Conservation (phyloP, 371 early-diverging fungal genomes). For the Apophysomyces trapeziformis region DNA sequence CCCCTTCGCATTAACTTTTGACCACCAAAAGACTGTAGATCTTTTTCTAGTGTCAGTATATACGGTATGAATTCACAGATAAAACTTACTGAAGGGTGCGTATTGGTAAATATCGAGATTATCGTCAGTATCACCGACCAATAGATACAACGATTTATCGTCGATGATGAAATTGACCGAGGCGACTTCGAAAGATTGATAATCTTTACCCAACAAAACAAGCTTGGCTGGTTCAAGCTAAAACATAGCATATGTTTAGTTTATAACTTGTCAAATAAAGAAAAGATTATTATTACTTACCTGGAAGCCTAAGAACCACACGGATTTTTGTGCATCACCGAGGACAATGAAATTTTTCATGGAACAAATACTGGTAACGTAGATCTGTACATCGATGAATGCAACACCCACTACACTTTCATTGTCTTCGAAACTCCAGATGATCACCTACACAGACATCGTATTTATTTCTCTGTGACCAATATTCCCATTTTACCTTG, state of each 20-base stretch:
- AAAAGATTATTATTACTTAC: conserved; percentile 32
- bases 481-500: conserved; percentile 61
- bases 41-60: conserved; percentile 29
- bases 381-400: conserved; percentile 95
- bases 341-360: conserved; percentile 92
- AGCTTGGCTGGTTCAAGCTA: conserved; percentile 94
- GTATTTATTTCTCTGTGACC: background rate
- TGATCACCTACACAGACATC: conserved; percentile 64
- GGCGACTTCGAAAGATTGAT: conserved; percentile 72
- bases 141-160: conserved; percentile 72
- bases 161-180: conserved; percentile 80
- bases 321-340: conserved; percentile 92
- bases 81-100: conserved; percentile 80
- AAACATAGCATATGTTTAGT: background rate
- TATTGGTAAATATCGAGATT: conserved; percentile 86
- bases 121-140: conserved; percentile 85
- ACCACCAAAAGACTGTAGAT: conserved; percentile 88
- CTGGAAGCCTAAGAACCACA: conserved; percentile 96
- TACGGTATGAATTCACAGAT: background rate
- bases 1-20: conserved; percentile 89
- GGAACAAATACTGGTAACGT: conserved; percentile 80
- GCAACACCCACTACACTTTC: conserved; percentile 93
- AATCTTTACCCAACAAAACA: conserved; percentile 89
- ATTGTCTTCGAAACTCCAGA: conserved; percentile 90
- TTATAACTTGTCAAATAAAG: background rate